Conservation (phyloP, 1,284 basidiomycete species). For the Vanrija humicola region DNA sequence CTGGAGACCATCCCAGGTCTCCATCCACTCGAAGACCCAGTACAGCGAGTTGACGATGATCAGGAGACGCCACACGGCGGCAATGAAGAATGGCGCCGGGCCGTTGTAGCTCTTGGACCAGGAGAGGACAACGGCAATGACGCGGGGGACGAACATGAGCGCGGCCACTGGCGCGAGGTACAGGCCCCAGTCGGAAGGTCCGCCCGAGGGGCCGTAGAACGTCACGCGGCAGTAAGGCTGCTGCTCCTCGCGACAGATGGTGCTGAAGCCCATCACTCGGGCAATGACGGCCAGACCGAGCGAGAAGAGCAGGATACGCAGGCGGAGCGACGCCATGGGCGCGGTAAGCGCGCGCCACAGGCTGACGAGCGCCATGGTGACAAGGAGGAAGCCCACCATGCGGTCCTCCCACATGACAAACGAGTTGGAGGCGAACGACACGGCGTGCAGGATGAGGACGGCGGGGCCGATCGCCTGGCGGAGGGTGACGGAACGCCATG, state of each 20-base stretch:
- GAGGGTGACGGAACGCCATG: slow-evolving; percentile 14
- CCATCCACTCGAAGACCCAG: slow-evolving; percentile 77
- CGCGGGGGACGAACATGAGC: slow-evolving; percentile 56
- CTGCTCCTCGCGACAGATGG: slow-evolving; percentile 93
- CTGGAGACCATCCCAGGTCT: slow-evolving; percentile 50
- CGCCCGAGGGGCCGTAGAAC: slow-evolving; percentile 64
- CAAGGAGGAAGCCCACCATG: slow-evolving; percentile 67
- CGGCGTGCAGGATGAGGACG: slow-evolving; percentile 61
- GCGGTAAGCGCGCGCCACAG: slow-evolving; percentile 60
- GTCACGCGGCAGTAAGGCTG: slow-evolving; percentile 78
- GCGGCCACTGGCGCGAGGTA: slow-evolving; percentile 58
- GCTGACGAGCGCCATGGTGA: slow-evolving; percentile 57
- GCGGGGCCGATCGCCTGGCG: slow-evolving; percentile 50
- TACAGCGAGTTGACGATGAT: slow-evolving; percentile 60
- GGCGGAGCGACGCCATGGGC: slow-evolving; percentile 64
- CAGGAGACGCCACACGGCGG: slow-evolving; percentile 57
- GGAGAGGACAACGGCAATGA: slow-evolving; percentile 59
- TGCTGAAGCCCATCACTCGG: slow-evolving; percentile 68
- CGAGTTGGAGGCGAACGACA: slow-evolving; percentile 83
- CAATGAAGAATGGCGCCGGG: slow-evolving; percentile 62
- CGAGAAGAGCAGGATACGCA: slow-evolving; percentile 69
- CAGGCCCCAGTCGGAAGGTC: slow-evolving; percentile 61
- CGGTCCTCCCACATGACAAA: slow-evolving; percentile 95
- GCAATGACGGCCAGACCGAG: slow-evolving; percentile 64
- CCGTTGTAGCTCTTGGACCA: slow-evolving; percentile 72